Evolutionary conservation across 805 yeast species (phyloP), one percentile per base, ranked within the genome.

Genomic region (Candida tibetensis): DNA sequence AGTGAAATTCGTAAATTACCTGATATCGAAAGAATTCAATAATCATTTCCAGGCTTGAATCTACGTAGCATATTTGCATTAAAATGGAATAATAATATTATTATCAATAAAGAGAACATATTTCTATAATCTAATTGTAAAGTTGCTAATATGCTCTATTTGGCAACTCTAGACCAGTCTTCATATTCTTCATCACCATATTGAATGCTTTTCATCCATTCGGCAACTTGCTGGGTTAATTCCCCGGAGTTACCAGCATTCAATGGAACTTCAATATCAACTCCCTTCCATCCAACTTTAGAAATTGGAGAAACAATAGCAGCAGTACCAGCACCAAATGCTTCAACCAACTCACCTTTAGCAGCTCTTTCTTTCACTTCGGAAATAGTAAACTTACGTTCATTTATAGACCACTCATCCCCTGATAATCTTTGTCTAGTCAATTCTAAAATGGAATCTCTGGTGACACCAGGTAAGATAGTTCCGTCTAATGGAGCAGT

Each of bases 401-500:
- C 98, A 54, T 69, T 75, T 44, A 91, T 68, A 19, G 64, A 76
- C 97, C 97, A 91, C 61, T 86, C 90, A 30, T 74, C 68, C 39
- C 82, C 70, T 51, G 81, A 78, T 48, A 91, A 77, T 55, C 80
- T 82, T 52, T 79, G 83, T 64, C 85, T 82, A 36, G 93, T 85
- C 45, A 91, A 74, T 28, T 74, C 68, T 51, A 91, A 71, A 41
- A 91, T 74, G 10, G 97, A 88, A 60, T 85, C 95, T 70, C 99
- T 82, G 35, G 96, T 89, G 54, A 91, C 95, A 72, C 99, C 99
- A 63, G 87, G 96, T 55, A 91, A 78, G 55, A 91, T 91, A 46
- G 96, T 91, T 51, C 99, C 99, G 57, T 93, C 98, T 51, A 93
- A 74, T 45, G 99, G 98, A 47, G 96, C 95, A 46, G 99, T 91